Conservation (phyloP, 208 protist genomes). For the Trypanosoma theileri region DNA sequence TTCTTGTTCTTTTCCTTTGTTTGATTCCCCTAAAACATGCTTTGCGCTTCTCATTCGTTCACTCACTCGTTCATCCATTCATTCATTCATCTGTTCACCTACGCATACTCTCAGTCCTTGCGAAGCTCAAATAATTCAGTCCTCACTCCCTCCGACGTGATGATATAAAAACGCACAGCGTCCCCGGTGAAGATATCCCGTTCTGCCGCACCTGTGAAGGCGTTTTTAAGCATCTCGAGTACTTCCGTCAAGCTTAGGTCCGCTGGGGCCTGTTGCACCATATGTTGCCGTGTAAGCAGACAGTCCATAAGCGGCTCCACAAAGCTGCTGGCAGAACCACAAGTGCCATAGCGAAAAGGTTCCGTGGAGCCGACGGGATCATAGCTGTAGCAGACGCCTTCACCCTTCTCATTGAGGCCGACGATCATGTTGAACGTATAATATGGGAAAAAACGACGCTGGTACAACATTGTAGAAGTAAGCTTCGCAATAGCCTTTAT, state of each 20-base stretch:
- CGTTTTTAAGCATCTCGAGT: conserved; percentile 94
- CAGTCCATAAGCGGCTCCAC: conserved; percentile 98
- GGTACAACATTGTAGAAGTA: conserved; percentile 97
- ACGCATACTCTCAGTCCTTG: conserved; percentile 18
- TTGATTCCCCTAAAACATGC: not conserved
- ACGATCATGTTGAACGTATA: conserved; percentile 99
- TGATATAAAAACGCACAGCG: conserved; percentile 92
- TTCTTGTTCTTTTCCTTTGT: not conserved
- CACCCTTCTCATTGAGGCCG: conserved; percentile 94
- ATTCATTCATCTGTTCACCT: conserved; percentile 2
- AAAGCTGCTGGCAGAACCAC: conserved; percentile 93
- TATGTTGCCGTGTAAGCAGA: conserved; percentile 88
- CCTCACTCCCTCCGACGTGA: conserved; percentile 76
- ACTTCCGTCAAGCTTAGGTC: conserved; percentile 81
- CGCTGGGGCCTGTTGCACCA: conserved; percentile 54
- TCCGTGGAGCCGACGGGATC: conserved; percentile 98
- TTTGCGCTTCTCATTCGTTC: not conserved
- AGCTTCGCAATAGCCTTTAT: conserved; percentile 95
- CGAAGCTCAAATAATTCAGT: conserved; percentile 80
- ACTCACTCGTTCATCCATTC: not conserved
- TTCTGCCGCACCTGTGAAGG: conserved; percentile 95
- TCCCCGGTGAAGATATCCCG: conserved; percentile 98
- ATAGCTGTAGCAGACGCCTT: conserved; percentile 97
- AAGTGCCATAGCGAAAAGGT: conserved; percentile 89
- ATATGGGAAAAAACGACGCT: conserved; percentile 98